Evolutionary conservation across 306 rosid genomes (phyloP).

Genomic region (Myrica gale): DNA sequence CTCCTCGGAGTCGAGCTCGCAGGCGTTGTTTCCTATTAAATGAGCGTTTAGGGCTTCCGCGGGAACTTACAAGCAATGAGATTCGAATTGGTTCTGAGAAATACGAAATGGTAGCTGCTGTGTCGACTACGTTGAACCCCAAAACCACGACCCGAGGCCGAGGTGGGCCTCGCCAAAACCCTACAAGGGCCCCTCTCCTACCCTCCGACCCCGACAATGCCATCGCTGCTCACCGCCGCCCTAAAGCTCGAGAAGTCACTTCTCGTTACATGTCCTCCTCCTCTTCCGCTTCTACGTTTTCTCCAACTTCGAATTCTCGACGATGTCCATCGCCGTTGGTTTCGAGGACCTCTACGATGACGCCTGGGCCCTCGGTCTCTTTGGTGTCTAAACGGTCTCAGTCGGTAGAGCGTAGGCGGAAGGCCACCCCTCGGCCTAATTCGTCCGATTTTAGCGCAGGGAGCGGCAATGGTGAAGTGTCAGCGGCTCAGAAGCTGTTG

Average conservation of each 20-base stretch:
- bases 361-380: slow-evolving; percentile 36
- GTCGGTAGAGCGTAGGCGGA: slow-evolving; percentile 54
- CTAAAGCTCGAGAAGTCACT: slow-evolving; percentile 66
- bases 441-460: slow-evolving; percentile 39
- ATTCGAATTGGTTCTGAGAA: slow-evolving; percentile 28
- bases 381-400: slow-evolving; percentile 51
- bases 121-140: slow-evolving; percentile 56
- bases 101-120: slow-evolving; percentile 65
- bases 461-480: slow-evolving; percentile 37
- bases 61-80: slow-evolving; percentile 37
- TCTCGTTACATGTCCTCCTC: slow-evolving; percentile 78
- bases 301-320: slow-evolving; percentile 40
- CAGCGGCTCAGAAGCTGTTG: slow-evolving; percentile 70
- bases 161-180: slow-evolving; percentile 46
- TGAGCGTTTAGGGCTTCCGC: background rate
- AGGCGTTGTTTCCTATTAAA: background rate
- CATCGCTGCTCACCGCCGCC: slow-evolving; percentile 45
- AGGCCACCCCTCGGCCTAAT: slow-evolving; percentile 52
- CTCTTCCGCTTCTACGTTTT: slow-evolving; percentile 33
- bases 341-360: slow-evolving; percentile 34
- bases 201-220: slow-evolving; percentile 87
- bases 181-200: slow-evolving; percentile 62
- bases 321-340: slow-evolving; percentile 66
- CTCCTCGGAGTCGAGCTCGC: background rate
- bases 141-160: slow-evolving; percentile 43